Percentiles rank a stretch among this genome's conserved stretches.
Evolutionary conservation across 306 rosid genomes (phyloP).

Genomic region (Dryas octopetala): DNA sequence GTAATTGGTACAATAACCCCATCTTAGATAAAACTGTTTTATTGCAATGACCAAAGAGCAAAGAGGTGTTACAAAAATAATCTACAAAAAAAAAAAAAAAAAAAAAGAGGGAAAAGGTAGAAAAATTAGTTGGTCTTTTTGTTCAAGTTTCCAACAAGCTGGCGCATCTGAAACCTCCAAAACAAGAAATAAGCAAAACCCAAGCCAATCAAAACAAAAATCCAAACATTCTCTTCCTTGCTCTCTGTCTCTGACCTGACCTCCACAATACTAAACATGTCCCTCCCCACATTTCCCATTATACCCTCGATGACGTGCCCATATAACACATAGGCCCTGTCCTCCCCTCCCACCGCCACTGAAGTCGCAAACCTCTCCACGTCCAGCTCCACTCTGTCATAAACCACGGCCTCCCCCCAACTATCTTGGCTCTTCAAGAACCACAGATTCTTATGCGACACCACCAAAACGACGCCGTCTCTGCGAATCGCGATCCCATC

Average conservation of each 20-base stretch:
- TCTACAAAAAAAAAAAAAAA: not conserved
- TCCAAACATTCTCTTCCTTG: conserved; percentile 55
- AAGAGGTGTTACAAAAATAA: not conserved
- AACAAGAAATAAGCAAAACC: conserved; percentile 63
- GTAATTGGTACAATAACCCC: too few species aligned
- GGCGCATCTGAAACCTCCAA: conserved; percentile 84
- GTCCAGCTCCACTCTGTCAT: conserved; percentile 64
- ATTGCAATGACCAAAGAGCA: not conserved
- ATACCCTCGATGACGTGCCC: conserved; percentile 53
- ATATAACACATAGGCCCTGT: conserved; percentile 58
- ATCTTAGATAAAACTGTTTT: too few species aligned
- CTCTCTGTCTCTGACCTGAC: conserved; percentile 47
- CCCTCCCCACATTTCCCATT: conserved; percentile 45
- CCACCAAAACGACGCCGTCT: conserved; percentile 81
- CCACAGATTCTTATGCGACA: conserved; percentile 49
- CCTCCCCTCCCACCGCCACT: conserved; percentile 43
- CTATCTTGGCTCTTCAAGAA: conserved; percentile 61
- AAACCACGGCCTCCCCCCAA: conserved; percentile 58
- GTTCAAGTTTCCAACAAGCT: conserved; percentile 45
- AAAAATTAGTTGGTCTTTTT: conserved; percentile 52
- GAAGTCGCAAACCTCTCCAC: conserved; percentile 58
- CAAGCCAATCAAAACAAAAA: conserved; percentile 60
- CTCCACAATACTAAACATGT: conserved; percentile 61
- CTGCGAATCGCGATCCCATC: conserved; percentile 55
- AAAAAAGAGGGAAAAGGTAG: not conserved